Evolutionary conservation across 352 stramenopile species (phyloP), one percentile per base, ranked within the genome.

Genomic region (Globisporangium echinulatum): DNA sequence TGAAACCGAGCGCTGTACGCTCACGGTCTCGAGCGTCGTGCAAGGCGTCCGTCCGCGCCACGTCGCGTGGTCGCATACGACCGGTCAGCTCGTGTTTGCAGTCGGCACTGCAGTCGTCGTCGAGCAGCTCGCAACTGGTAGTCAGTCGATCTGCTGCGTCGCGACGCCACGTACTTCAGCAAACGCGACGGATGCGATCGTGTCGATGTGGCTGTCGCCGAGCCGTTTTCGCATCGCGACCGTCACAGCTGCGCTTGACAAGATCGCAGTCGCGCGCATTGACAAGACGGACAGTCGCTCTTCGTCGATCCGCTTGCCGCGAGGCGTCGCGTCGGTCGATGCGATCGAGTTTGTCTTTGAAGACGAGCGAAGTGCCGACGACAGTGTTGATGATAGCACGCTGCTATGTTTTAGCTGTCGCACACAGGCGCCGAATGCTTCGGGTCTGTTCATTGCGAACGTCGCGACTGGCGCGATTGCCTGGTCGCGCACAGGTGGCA

Each of bases 11-110:
- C 40, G 47, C 9, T 57, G 57, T 2, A 25, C 5, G 14, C 25
- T 68, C 25, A 10, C 33, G n/a, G 17, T 60, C n/a, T 63, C 59
- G 3, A 58, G 38, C 14, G 43, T 61, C 19, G 19, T 60, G 7
- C 10, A 33, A 33, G 64, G 59, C 1, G 9, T 64, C 5, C 43
- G 70, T 46, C 38, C 64, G 5, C 58, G 40, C 3, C 64, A 52
- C 0, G 65, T 75, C 40, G 50, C 37, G 33, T 85, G 75, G 75
- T 75, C 75, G 0, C 68, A 68, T 48, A 49, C 60, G 4, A 67
- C 58, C 2, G 75, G 73, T 7, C 69, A 69, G 15, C 37, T 85
- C 15, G n/a, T 82, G 4, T 70, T 62, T 17, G 49, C 63, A 5
- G 60, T 53, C 33, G 66, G 59, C 0, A 14, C 61, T 0, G 46